A percentile compares a stretch with the other conserved stretches of the same genome.
These are phyloP conservation scores for Citrullus colocynthis DNA, from an alignment of 306 rosid species.

Conservation along the genomic window DNA sequence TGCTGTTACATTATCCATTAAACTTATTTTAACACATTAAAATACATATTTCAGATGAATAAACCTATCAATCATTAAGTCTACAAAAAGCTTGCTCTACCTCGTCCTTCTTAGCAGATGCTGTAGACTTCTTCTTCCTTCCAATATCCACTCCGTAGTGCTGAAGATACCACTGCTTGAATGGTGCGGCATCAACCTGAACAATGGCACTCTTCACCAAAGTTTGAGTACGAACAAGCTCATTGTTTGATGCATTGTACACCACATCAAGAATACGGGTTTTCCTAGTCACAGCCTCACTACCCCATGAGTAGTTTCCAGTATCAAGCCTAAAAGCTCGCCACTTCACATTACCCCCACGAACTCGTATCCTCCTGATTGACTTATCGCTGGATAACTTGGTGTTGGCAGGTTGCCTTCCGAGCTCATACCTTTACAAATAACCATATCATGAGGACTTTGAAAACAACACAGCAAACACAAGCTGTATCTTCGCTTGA, in stretches of 20 bases:
- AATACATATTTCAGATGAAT: neutral
- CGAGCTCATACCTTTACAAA: slow-evolving; percentile 1
- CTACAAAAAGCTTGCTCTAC: neutral
- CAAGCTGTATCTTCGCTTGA: no score
- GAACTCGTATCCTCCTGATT: neutral
- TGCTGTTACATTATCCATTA: neutral
- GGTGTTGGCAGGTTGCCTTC: slow-evolving; percentile 7
- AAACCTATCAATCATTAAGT: neutral
- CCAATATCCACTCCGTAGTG: slow-evolving; percentile 2
- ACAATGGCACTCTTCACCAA: slow-evolving; percentile 6
- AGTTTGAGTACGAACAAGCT: slow-evolving; percentile 6
- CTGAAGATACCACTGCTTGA: slow-evolving; percentile 6
- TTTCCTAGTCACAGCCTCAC: slow-evolving; percentile 4
- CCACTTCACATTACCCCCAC: slow-evolving; percentile 7
- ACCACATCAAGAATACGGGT: slow-evolving; percentile 5
- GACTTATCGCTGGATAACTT: slow-evolving; percentile 1
- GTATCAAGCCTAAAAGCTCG: slow-evolving; percentile 3
- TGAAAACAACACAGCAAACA: neutral
- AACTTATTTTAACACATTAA: neutral
- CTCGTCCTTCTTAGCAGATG: slow-evolving; percentile 5
- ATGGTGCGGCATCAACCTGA: slow-evolving; percentile 7
- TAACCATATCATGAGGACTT: neutral
- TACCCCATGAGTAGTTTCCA: slow-evolving; percentile 3
- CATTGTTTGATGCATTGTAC: neutral
- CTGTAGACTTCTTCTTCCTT: slow-evolving; percentile 1